A percentile compares a stretch with the other conserved stretches of the same genome.
Conservation (phyloP, 75 land plant genomes). For the Pinus tabuliformis region DNA sequence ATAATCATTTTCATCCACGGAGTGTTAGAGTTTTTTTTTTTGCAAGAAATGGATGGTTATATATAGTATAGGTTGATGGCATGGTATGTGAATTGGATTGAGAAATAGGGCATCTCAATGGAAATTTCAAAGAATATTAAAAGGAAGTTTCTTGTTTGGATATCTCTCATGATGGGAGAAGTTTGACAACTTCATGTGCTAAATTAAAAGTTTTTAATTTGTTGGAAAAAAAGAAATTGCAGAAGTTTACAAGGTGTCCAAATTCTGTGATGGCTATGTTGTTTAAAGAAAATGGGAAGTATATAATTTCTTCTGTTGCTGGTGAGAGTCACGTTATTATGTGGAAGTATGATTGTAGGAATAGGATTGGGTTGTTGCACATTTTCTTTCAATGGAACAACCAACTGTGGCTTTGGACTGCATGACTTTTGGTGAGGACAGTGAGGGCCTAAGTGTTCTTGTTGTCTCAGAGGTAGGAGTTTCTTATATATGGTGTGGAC, state of each 20-base stretch:
- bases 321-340: constrained; percentile 80
- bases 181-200: constrained; percentile 59
- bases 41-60: too few relatives aligned
- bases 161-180: constrained; percentile 90
- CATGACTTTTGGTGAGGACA: constrained; percentile 18
- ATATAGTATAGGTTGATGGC: too few relatives aligned
- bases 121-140: too few relatives aligned
- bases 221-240: constrained; percentile 60
- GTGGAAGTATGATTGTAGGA: constrained; percentile 65
- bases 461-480: constrained; percentile 87
- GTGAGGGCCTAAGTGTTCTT: constrained; percentile 41
- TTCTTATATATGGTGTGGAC: constrained; percentile 76
- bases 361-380: constrained; percentile 35
- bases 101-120: too few relatives aligned
- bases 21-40: constrained; percentile 27
- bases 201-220: constrained; percentile 70
- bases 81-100: too few relatives aligned
- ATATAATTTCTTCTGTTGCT: constrained; percentile 69
- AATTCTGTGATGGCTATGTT: constrained; percentile 55
- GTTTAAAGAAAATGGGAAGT: constrained; percentile 65
- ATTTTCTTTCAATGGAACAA: constrained; percentile 80
- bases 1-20: constrained; percentile 82
- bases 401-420: constrained; percentile 77
- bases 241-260: constrained; percentile 95
- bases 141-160: too few relatives aligned